Base-by-base conservation (phyloP, 2,329 filamentous ascomycete species). In the Fusarium dimerum region DNA sequence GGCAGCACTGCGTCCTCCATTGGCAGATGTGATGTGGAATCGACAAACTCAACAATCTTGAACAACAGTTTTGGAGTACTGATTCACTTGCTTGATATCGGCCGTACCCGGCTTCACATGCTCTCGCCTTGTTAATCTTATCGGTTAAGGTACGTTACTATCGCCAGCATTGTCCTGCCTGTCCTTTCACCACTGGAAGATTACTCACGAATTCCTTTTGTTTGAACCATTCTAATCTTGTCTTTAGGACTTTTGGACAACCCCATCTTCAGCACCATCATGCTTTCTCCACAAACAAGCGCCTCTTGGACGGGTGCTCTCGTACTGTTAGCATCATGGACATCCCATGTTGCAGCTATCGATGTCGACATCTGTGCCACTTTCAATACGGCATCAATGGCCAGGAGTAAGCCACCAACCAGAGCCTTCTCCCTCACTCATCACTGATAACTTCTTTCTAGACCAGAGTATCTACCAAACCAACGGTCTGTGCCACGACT, bases 401-500 rank as follows among this genome's bases (percentile, higher is more conserved):
- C 48, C 15, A 61, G 50, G 57, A 73, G 71, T 74, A 67, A 39
- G 71, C 63, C 5, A 26, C 45, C n/a, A 12, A 2, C 44, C 45
- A 32, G 7, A 16, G 6, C n/a, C 17, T 34, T 15, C 8, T 18
- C 16, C 13, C 9, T 2, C 34, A 7, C 16, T 12, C 34, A 48
- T 30, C 8, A 47, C 9, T 36, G 9, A 36, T 15, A 5, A 52
- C 42, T 9, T 20, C 8, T 44, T 12, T 44, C 18, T 54, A 86
- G 83, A 83, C 57, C 65, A 68, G 32, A 81, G 77, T 55, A 79
- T 78, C 58, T 87, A 72, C 55, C 87, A 91, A 68, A 88, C 87
- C 17, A 85, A 90, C 61, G 88, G 88, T 30, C 78, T 85, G 12
- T 93, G 89, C 67, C 72, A 76, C 45, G 73, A 81, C 45, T 78